Percentiles rank a stretch among this genome's conserved stretches.
Evolutionary conservation across 192 early-diverging fungal genomes (phyloP).

Genomic region (Entomortierella beljakovae): DNA sequence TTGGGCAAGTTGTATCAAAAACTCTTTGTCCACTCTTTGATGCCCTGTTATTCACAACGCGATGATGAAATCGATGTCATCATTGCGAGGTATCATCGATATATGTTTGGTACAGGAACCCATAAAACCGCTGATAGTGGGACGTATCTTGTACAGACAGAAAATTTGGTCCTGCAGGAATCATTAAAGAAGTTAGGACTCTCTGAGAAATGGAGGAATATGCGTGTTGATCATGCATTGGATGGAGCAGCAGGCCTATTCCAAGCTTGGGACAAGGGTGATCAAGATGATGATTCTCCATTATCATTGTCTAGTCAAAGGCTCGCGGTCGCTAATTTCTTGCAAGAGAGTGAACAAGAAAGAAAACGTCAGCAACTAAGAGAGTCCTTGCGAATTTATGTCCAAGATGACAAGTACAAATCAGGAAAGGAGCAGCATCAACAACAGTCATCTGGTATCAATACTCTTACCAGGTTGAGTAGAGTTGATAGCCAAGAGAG

Average conservation of each 20-base stretch:
- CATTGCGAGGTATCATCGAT: constrained; percentile 49
- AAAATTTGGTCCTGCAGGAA: constrained; percentile 30
- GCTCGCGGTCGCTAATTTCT: neutral
- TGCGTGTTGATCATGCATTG: constrained; percentile 39
- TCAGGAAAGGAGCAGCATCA: too few species aligned
- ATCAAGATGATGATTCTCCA: neutral
- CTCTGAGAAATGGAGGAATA: constrained; percentile 29
- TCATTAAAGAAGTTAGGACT: constrained; percentile 55
- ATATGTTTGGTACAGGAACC: constrained; percentile 37
- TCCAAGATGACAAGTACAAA: constrained; percentile 36
- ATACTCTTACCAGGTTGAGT: neutral
- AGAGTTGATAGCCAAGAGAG: neutral
- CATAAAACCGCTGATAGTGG: constrained; percentile 56
- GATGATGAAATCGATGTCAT: constrained; percentile 55
- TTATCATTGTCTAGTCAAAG: neutral
- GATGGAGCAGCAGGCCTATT: constrained; percentile 46
- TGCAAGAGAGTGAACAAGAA: constrained; percentile 40
- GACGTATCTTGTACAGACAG: constrained; percentile 50
- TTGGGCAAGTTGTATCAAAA: constrained; percentile 66
- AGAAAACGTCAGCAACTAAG: constrained; percentile 30
- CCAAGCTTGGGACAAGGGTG: constrained; percentile 41
- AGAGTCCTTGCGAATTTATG: constrained; percentile 39
- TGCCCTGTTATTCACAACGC: constrained; percentile 52
- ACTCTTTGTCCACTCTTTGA: constrained; percentile 62
- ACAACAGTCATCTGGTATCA: too few species aligned